Evolutionary conservation across 139 green algal genomes (phyloP), one percentile per base, ranked within the genome.

Genomic region (Micractinium sp.): DNA sequence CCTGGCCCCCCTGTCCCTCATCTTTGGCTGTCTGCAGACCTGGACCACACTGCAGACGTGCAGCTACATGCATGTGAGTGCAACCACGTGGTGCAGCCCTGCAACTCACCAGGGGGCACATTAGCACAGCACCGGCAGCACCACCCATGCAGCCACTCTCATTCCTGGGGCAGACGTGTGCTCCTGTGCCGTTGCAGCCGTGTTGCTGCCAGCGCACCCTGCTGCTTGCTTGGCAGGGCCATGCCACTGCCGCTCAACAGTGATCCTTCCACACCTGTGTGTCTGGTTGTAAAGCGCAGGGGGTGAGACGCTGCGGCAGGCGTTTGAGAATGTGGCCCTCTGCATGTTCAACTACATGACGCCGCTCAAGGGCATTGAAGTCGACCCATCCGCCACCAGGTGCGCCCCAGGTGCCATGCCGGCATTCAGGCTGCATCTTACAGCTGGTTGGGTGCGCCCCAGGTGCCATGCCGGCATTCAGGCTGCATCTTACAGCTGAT

Each of bases 261-360:
- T 23, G n/a, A 15, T 27, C 23, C 29, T 29, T 9, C 15, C n/a
- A 33, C 31, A 47, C 53, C 36, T 63, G 38, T 29, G 38, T 35
- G 4, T 38, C 74, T 38, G 33, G 18, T 20, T 80, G 33, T 36
- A 4, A 4, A 16, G 14, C 9, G 38, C 56, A 94, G 92, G 91
- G 96, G 96, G 96, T 18, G 19, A 35, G 18, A 91, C 56, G 36
- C 77, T 98, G 19, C 83, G 83, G 25, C 92, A 95, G 83, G 95
- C 95, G 0, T 96, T 98, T 82, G 93, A 91, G 27, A 81, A 93
- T 16, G 93, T 92, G 7, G 96, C 84, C 1, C 91, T 98, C 22
- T 94, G 87, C 41, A 97, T 98, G 96, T 97, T 95, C 91, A 97
- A 98, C 91, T 98, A 97, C 88, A 97, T 98, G 95, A 97, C 95